These are phyloP conservation scores for Coffea eugenioides DNA, from an alignment of 257 asterid genomes.

Conservation along the genomic window DNA sequence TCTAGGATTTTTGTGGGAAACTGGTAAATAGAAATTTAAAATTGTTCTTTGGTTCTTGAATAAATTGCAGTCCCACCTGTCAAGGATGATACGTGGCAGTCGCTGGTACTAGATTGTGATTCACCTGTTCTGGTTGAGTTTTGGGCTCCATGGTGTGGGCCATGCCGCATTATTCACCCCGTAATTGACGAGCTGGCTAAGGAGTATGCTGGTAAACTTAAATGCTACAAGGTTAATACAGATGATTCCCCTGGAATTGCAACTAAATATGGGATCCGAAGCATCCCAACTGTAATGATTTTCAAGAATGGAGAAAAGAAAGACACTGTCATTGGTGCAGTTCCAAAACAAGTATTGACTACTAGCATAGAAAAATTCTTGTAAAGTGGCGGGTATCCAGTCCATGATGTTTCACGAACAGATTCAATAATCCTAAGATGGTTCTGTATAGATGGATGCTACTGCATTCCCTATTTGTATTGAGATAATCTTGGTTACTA, in stretches of 20 bases:
- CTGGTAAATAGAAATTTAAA: neutral
- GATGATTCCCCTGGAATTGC: constrained; percentile 81
- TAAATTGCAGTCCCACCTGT: constrained; percentile 60
- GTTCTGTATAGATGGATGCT: constrained; percentile 54
- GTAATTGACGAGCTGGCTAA: constrained; percentile 77
- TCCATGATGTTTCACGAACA: constrained; percentile 22
- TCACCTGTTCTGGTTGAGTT: constrained; percentile 82
- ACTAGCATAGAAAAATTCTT: constrained; percentile 78
- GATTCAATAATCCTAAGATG: constrained; percentile 34
- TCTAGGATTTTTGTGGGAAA: neutral
- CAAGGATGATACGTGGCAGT: constrained; percentile 58
- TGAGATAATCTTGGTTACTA: constrained; percentile 15
- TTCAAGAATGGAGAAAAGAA: constrained; percentile 86
- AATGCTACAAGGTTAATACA: constrained; percentile 86
- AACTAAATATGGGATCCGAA: constrained; percentile 75
- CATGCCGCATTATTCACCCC: constrained; percentile 91
- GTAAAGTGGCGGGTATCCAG: constrained; percentile 37
- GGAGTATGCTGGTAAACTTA: constrained; percentile 66
- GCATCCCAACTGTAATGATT: constrained; percentile 90
- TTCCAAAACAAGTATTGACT: constrained; percentile 66
- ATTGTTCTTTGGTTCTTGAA: constrained; percentile 16
- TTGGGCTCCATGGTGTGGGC: constrained; percentile 99
- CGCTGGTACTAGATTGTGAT: constrained; percentile 48
- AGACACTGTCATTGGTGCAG: constrained; percentile 90
- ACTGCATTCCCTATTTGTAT: constrained; percentile 21